Evolutionary conservation across 129 eudicot species (phyloP).

Genomic region (Artemisia argyi): DNA sequence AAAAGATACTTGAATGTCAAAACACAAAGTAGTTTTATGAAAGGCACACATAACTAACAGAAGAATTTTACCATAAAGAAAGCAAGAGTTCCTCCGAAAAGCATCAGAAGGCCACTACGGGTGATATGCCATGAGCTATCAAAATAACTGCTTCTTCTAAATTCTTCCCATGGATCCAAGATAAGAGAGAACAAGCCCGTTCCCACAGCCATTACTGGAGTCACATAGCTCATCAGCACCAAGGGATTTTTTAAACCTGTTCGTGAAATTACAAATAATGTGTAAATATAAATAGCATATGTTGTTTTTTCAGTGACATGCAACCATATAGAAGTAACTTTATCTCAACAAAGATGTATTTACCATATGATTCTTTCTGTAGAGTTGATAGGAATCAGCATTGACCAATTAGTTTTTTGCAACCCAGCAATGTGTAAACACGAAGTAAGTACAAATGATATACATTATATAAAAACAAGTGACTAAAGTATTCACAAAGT

Average conservation of each 20-base stretch:
- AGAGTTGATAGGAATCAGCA: slow-evolving; percentile 32
- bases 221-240: slow-evolving; percentile 82
- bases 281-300: background rate
- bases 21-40: background rate
- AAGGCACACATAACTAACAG: background rate
- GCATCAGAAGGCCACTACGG: slow-evolving; percentile 81
- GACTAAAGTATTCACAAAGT: background rate
- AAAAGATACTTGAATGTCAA: background rate
- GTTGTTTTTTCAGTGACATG: background rate
- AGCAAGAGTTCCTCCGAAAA: slow-evolving; percentile 94
- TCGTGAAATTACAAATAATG: slow-evolving; percentile 8
- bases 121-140: slow-evolving; percentile 77
- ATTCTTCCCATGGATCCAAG: slow-evolving; percentile 90
- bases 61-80: slow-evolving; percentile 72
- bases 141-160: slow-evolving; percentile 59
- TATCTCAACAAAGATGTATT: slow-evolving; percentile 28
- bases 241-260: slow-evolving; percentile 90
- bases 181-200: slow-evolving; percentile 76
- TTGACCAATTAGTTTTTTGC: slow-evolving; percentile 24
- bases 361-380: slow-evolving; percentile 95
- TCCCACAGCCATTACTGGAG: slow-evolving; percentile 90
- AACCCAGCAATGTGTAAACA: slow-evolving; percentile 31
- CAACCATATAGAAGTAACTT: slow-evolving; percentile 2
- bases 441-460: slow-evolving; percentile 20
- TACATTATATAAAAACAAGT: slow-evolving; percentile 16